These are phyloP conservation scores for Hura crepitans DNA, from an alignment of 441 rosid genomes.

Conservation along the genomic window DNA sequence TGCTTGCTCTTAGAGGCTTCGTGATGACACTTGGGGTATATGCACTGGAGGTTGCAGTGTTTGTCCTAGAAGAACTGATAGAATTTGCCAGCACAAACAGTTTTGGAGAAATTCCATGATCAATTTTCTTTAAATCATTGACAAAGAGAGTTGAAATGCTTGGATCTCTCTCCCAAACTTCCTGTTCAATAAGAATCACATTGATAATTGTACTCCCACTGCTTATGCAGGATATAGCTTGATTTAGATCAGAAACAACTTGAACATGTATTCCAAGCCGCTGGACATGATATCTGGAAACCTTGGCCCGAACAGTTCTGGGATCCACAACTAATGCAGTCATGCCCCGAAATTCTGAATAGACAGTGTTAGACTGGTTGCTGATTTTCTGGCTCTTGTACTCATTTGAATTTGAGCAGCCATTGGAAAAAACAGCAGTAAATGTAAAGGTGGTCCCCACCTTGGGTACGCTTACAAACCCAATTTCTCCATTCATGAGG, in stretches of 20 bases:
- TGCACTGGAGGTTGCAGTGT: constrained; percentile 26
- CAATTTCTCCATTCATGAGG: constrained; percentile 86
- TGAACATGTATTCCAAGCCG: constrained; percentile 69
- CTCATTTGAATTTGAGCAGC: constrained; percentile 40
- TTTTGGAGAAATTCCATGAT: constrained; percentile 37
- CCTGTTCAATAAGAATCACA: constrained; percentile 74
- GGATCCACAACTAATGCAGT: constrained; percentile 66
- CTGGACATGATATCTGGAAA: constrained; percentile 72
- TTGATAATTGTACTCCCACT: constrained; percentile 33
- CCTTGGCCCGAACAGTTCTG: constrained; percentile 61
- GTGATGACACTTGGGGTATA: constrained; percentile 45
- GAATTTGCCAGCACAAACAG: constrained; percentile 63
- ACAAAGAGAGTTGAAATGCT: constrained; percentile 37
- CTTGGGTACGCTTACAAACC: constrained; percentile 68
- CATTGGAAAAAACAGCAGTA: constrained; percentile 64
- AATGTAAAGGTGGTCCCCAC: constrained; percentile 83
- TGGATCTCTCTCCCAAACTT: constrained; percentile 63
- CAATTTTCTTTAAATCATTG: constrained; percentile 32
- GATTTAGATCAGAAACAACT: constrained; percentile 47
- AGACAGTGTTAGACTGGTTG: constrained; percentile 30
- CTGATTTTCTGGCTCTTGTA: constrained; percentile 42
- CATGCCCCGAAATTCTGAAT: constrained; percentile 62
- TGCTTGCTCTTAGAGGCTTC: constrained; percentile 85
- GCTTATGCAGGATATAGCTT: constrained; percentile 38
- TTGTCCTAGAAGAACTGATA: constrained; percentile 34